Base-by-base conservation (phyloP, 495 filamentous ascomycete genomes). In the Tuber brumale region DNA sequence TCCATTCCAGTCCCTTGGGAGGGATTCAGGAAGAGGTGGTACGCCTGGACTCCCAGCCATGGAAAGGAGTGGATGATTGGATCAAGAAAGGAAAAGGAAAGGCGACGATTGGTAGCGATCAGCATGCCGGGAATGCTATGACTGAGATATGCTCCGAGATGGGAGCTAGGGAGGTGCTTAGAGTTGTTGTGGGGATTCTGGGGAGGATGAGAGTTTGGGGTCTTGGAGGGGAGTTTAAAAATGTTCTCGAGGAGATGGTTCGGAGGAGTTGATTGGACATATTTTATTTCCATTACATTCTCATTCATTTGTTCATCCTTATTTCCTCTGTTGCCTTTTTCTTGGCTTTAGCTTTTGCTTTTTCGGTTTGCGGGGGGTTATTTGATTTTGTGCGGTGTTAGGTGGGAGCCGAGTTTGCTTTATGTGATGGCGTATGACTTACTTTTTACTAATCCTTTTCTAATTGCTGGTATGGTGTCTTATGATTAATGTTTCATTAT, bases 131-230 rank as follows among this genome's bases (percentile, higher is more conserved):
- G 21, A 80, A 79, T 21, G 74, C 72, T 70, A 80, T 82, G 80
- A 80, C 81, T 14, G 80, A 83, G 39, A 76, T 83, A 31, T 83
- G 81, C 51, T 83, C 79, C 0, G 79, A 81, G 45, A 72, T 76
- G 19, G 81, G 81, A 8, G 81, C 81, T 10, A 74, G 74, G 44
- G 81, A 83, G 71, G 79, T 83, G 9, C 42, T 83, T 43, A 81
- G 74, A 66, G 81, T 83, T 57, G 81, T 83, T 4, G 81, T 83
- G n/a, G 79, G 81, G 4, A 81, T 83, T 31, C 73, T 83, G 43
- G 81, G 81, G 27, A 72, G 76, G 18, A 74, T 83, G 74, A 81
- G 81, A 42, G 78, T 83, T 31, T 83, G 81, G 81, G 81, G 81
- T 12, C 73, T 83, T 10, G 81, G 81, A 2, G 81, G 81, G 44